Percentiles rank a stretch among this genome's conserved stretches.
Conservation (phyloP, 2,329 filamentous ascomycete species). For the Hypoxylon sp. region DNA sequence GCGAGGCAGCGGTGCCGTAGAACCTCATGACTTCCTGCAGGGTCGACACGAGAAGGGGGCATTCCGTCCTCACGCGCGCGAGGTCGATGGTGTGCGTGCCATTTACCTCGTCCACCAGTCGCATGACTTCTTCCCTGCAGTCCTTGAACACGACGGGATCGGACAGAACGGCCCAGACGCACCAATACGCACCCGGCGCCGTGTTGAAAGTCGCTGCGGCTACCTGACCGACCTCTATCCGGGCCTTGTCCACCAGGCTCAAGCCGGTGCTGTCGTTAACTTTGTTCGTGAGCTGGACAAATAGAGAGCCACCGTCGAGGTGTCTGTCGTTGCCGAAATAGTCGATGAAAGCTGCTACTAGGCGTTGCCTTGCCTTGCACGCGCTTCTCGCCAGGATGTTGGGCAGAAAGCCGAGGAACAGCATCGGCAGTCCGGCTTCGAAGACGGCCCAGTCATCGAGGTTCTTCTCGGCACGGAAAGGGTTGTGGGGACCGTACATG, state of each 20-base stretch:
- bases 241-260: conserved; percentile 25
- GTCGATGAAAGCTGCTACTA: conserved; percentile 33
- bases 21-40: conserved; percentile 43
- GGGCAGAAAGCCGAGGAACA: conserved; percentile 31
- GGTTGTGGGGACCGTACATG: conserved; percentile 39
- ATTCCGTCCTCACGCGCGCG: conserved; percentile 26
- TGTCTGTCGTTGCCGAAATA: conserved; percentile 36
- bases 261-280: conserved; percentile 27
- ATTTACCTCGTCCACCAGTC: conserved; percentile 21
- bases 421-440: conserved; percentile 27
- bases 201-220: conserved; percentile 33
- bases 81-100: conserved; percentile 30
- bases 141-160: conserved; percentile 31
- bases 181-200: conserved; percentile 31
- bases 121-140: conserved; percentile 20
- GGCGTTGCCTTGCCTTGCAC: conserved; percentile 27
- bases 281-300: conserved; percentile 34
- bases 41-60: conserved; percentile 42
- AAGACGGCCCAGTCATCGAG: conserved; percentile 26
- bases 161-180: conserved; percentile 25
- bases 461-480: conserved; percentile 25
- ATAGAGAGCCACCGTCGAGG: conserved; percentile 36
- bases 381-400: conserved; percentile 22
- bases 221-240: conserved; percentile 31
- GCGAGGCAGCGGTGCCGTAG: conserved; percentile 28